Evolutionary conservation across 2,329 filamentous ascomycete genomes (phyloP).

Genomic region (Xylariales sp.): DNA sequence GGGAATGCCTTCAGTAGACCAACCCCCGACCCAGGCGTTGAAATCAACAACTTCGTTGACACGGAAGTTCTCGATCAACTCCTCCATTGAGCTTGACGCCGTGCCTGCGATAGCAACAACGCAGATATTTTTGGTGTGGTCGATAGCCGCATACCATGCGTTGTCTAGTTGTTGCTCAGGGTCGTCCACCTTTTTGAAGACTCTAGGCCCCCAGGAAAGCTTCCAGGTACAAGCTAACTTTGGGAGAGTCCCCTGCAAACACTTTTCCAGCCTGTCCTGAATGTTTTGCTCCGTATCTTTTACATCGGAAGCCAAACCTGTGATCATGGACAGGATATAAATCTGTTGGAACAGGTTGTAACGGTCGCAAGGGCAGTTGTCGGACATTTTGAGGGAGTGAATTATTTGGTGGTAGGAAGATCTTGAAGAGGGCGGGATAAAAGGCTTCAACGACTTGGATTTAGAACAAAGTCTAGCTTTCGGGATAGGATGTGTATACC

Average conservation of each 20-base stretch:
- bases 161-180: conserved; percentile 6
- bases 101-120: conserved; percentile 26
- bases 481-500: too few species aligned
- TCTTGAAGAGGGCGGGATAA: too few species aligned
- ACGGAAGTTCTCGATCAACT: conserved; percentile 7
- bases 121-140: conserved; percentile 17
- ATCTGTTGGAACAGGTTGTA: conserved; percentile 25
- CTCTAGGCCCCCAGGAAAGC: conserved; percentile 22
- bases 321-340: conserved; percentile 12
- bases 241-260: conserved; percentile 1
- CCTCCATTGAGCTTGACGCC: neutral
- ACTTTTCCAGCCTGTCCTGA: neutral
- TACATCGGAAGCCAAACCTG: neutral
- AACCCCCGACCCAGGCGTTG: conserved; percentile 20
- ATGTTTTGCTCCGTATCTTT: neutral
- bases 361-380: neutral
- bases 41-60: conserved; percentile 14
- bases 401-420: neutral
- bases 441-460: too few species aligned
- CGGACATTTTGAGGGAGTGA: neutral
- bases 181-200: neutral
- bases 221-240: conserved; percentile 10
- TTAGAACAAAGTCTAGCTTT: too few species aligned
- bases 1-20: conserved; percentile 9
- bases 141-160: conserved; percentile 19